Conservation (phyloP, 2,329 filamentous ascomycete species). For the Xylariaceae sp. region DNA sequence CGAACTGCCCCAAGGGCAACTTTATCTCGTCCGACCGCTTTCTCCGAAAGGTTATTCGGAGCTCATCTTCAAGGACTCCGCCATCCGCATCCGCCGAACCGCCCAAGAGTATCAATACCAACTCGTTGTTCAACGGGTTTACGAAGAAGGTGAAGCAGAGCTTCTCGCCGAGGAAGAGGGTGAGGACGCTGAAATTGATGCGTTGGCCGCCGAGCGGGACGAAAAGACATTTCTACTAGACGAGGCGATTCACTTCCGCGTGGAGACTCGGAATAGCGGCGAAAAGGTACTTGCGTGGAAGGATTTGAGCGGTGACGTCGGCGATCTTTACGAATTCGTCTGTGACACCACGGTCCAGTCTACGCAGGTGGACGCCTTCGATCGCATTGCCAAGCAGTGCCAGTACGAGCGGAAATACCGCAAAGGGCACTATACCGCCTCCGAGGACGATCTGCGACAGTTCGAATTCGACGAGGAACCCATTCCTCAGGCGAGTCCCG, state of each 20-base stretch:
- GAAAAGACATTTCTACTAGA: slow-evolving; percentile 97
- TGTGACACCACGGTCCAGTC: slow-evolving; percentile 70
- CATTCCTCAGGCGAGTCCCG: slow-evolving; percentile 59
- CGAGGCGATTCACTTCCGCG: slow-evolving; percentile 80
- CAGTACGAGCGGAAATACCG: slow-evolving; percentile 97
- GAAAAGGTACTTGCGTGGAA: slow-evolving; percentile 91
- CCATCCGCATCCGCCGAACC: slow-evolving; percentile 84
- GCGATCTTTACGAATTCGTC: slow-evolving; percentile 97
- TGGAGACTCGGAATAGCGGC: slow-evolving; percentile 71
- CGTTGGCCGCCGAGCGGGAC: slow-evolving; percentile 77
- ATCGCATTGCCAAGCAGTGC: slow-evolving; percentile 79
- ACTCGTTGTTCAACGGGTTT: slow-evolving; percentile 90
- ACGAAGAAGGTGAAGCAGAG: slow-evolving; percentile 95
- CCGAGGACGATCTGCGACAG: slow-evolving; percentile 71
- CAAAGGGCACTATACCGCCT: slow-evolving; percentile 71
- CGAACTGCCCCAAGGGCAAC: slow-evolving; percentile 90
- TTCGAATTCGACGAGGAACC: slow-evolving; percentile 71
- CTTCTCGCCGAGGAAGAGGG: slow-evolving; percentile 83
- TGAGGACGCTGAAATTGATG: slow-evolving; percentile 71
- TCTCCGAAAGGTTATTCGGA: slow-evolving; percentile 98
- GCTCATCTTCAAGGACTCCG: slow-evolving; percentile 96
- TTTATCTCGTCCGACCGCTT: slow-evolving; percentile 90
- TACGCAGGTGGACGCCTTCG: slow-evolving; percentile 72
- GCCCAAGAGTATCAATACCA: slow-evolving; percentile 97
- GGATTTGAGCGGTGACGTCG: slow-evolving; percentile 86